phyloP scores from a whole-genome alignment of 2,329 filamentous ascomycete species.

The Fusarium mundagurra region DNA sequence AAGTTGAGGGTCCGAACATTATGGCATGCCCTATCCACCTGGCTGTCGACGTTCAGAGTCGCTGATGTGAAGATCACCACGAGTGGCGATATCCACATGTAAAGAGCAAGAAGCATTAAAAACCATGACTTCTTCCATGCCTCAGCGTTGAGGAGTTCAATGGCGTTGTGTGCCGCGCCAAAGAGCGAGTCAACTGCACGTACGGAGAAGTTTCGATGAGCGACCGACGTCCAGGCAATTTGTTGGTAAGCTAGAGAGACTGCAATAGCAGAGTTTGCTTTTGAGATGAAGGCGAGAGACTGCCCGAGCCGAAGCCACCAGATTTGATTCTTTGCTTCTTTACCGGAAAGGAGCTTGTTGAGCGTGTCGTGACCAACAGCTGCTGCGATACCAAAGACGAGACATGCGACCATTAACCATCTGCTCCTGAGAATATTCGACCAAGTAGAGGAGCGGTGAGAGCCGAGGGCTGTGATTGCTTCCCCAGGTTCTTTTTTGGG shows the following conservation, averaged over 20 bases:
- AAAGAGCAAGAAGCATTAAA: slow-evolving; percentile 25
- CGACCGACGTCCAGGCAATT: neutral
- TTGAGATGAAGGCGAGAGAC: neutral
- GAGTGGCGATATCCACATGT: slow-evolving; percentile 17
- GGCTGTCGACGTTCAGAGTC: slow-evolving; percentile 12
- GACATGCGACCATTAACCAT: slow-evolving; percentile 6
- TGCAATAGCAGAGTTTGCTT: neutral
- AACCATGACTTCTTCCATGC: slow-evolving; percentile 25
- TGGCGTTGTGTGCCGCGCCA: slow-evolving; percentile 12
- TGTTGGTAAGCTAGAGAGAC: slow-evolving; percentile 4
- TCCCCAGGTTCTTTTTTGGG: accelerated
- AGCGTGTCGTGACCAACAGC: slow-evolving; percentile 3
- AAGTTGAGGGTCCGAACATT: slow-evolving; percentile 31
- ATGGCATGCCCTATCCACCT: neutral
- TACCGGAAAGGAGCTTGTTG: neutral
- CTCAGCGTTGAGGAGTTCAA: slow-evolving; percentile 17
- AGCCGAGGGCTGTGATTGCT: accelerated
- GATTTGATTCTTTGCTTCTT: neutral
- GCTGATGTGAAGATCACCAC: slow-evolving; percentile 32
- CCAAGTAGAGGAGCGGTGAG: neutral
- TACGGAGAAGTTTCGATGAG: neutral
- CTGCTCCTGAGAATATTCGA: neutral
- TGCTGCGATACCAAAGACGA: neutral
- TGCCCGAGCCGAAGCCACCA: slow-evolving; percentile 13
- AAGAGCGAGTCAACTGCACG: slow-evolving; percentile 25